Conservation (phyloP, 2,329 filamentous ascomycete species). For the Calonectria honghensis region DNA sequence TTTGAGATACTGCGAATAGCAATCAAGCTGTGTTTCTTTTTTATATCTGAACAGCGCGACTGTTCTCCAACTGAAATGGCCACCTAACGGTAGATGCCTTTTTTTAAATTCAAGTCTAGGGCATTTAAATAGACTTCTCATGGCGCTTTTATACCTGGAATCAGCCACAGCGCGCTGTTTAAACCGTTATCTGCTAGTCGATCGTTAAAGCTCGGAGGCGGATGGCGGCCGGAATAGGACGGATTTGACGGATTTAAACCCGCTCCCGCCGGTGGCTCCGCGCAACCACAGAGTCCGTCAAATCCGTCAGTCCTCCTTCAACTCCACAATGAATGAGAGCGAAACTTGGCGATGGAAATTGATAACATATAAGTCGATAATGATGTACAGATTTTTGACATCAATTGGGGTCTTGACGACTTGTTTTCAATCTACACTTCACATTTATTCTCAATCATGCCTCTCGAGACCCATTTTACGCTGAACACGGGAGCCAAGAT, state of each 20-base stretch:
- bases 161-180: neutral
- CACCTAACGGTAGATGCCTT: no score
- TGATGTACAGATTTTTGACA: neutral
- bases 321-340: neutral
- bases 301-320: neutral
- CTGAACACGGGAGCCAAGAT: constrained; percentile 85
- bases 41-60: no score
- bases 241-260: constrained; percentile 25
- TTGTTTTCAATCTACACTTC: no score
- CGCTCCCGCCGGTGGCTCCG: neutral
- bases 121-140: neutral
- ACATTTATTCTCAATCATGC: constrained; percentile 29
- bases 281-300: neutral
- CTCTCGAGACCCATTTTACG: constrained; percentile 62
- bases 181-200: neutral
- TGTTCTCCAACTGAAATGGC: neutral
- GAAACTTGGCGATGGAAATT: neutral
- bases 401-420: neutral
- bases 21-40: no score
- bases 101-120: neutral
- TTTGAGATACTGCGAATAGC: no score
- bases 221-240: neutral
- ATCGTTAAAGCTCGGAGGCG: neutral
- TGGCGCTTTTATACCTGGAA: neutral
- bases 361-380: constrained; percentile 6